phyloP scores from a whole-genome alignment of 2,329 filamentous ascomycete species.

The Penicillium rolfsii region DNA sequence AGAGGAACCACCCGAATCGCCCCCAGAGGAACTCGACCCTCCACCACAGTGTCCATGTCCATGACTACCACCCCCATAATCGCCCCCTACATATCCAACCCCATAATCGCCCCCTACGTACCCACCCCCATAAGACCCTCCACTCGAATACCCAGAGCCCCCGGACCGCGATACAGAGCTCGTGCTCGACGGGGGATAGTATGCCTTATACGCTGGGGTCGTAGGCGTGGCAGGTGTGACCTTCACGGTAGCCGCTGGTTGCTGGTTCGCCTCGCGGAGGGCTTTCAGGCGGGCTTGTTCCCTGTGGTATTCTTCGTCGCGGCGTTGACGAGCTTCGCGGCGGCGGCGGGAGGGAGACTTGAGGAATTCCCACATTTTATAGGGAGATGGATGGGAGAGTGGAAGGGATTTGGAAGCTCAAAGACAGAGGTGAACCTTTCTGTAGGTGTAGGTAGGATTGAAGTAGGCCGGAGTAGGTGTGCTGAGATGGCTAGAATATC shows the following conservation, averaged over 20 bases:
- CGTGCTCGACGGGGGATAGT: background rate
- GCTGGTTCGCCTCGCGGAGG: background rate
- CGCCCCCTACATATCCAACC: background rate
- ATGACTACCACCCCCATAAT: background rate
- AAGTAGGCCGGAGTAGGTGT: background rate
- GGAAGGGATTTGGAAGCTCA: background rate
- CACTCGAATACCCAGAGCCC: background rate
- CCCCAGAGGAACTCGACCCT: background rate
- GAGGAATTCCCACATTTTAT: conserved; percentile 4
- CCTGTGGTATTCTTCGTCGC: background rate
- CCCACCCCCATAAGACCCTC: background rate
- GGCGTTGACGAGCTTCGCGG: background rate
- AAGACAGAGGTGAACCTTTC: background rate
- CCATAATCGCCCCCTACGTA: background rate
- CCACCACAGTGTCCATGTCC: background rate
- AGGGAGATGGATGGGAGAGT: too few relatives aligned
- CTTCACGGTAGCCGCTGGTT: background rate
- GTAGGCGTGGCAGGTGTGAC: background rate
- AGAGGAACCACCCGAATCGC: background rate
- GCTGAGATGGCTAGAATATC: background rate
- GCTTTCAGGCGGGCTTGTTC: background rate
- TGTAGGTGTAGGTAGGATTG: background rate
- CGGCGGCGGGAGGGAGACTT: background rate
- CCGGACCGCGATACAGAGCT: background rate
- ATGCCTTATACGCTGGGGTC: background rate